Evolutionary conservation across 345 rosid species (phyloP).

Genomic region (Excoecaria cochinchinensis): DNA sequence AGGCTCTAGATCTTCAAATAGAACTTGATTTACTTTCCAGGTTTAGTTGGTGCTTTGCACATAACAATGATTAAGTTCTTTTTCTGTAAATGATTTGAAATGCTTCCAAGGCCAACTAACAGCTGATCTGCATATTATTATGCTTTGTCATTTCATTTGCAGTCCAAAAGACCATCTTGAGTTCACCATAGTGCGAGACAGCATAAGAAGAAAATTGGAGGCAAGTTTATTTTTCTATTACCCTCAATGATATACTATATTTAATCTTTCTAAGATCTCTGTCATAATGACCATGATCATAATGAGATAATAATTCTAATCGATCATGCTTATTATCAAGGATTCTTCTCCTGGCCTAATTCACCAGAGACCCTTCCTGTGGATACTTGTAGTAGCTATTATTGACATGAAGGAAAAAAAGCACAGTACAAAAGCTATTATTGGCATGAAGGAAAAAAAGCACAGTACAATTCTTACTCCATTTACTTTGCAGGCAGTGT

Average conservation of each 20-base stretch:
- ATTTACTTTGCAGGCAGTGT: conserved; percentile 53
- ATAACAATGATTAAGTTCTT: neutral
- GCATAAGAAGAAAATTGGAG: conserved; percentile 67
- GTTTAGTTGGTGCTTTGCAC: conserved; percentile 29
- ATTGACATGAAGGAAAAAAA: neutral
- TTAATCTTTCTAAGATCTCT: neutral
- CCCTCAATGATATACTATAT: neutral
- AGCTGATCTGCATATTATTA: neutral
- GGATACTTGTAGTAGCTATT: neutral
- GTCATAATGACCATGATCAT: neutral
- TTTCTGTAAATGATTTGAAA: neutral
- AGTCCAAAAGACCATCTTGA: conserved; percentile 88
- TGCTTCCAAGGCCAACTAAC: conserved; percentile 3
- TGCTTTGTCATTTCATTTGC: conserved; percentile 18
- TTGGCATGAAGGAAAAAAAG: neutral
- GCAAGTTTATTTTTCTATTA: conserved; percentile 37
- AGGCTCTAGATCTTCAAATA: conserved; percentile 59
- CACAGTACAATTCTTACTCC: neutral
- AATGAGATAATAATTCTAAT: neutral
- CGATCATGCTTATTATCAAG: neutral
- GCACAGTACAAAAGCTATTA: neutral
- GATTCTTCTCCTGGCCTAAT: neutral
- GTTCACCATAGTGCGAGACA: conserved; percentile 79
- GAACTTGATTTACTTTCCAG: conserved; percentile 79
- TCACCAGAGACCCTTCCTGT: neutral